Base-by-base conservation (phyloP, 2,329 filamentous ascomycete genomes). In the Pyrenophora tritici-repentis region DNA sequence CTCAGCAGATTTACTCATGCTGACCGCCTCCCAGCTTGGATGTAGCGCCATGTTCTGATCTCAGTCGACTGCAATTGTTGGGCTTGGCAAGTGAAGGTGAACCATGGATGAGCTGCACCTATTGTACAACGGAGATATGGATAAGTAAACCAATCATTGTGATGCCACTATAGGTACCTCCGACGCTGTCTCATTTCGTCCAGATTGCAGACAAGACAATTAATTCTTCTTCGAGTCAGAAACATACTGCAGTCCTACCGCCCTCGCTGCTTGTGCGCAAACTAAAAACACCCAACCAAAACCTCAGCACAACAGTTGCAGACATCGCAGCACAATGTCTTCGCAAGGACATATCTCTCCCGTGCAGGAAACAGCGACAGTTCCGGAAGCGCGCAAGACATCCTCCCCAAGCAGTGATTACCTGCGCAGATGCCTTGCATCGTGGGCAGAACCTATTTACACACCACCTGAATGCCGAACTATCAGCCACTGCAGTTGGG, bases 401-500 rank as follows among this genome's bases (percentile, higher is more conserved):
- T 33, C 18, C 32, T 10, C 26, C 12, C 14, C 44, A 18, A 39
- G 29, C 36, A 39, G 24, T n/a, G 17, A 31, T 6, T 39, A 22
- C 14, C 52, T 61, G 53, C 58, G 56, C 17, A 36, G 53, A 13
- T 34, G 54, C 12, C 56, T 64, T 4, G 34, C 35, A 17, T 20
- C 50, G 2, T 60, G 56, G 55, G 47, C 38, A n/a, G 42, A 33
- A 8, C 42, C 52, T 33, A 39, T 58, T 6, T 34, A 31, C 24
- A 53, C 49, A 26, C 56, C 61, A 31, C 55, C 52, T 3, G 48
- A 51, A 22, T 66, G 57, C 47, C 53, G 46, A 16, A 35, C 56
- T 6, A 47, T 69, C 8, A 59, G 55, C 43, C 60, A 44, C 45
- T 55, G 56, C 4, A 53, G 55, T 44, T 68, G 66, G 66, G 51